These are phyloP conservation scores for sweet orange (Citrus sinensis) DNA, from an alignment of 345 rosid genomes.

Conservation along the genomic window DVS_A1.0 CM039164.1:22741001-22741500, in stretches of 20 bases:
- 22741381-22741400: not conserved
- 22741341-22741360: not conserved
- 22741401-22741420: no score
- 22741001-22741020: not conserved
- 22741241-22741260: not conserved
- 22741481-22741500: no score
- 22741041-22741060: not conserved
- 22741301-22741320: not conserved
- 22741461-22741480: no score
- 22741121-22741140: not conserved
- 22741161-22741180: not conserved
- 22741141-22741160: not conserved
- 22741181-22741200: not conserved
- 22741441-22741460: no score
- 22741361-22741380: not conserved
- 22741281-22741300: not conserved
- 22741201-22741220: not conserved
- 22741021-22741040: not conserved
- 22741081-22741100: not conserved
- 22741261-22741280: not conserved
- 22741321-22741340: not conserved
- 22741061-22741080: not conserved
- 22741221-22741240: not conserved
- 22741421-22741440: no score
- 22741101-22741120: not conserved